Evolutionary conservation across 768 basidiomycete genomes (phyloP), one percentile per base, ranked within the genome.

Genomic region (Tremella yokohamensis): DNA sequence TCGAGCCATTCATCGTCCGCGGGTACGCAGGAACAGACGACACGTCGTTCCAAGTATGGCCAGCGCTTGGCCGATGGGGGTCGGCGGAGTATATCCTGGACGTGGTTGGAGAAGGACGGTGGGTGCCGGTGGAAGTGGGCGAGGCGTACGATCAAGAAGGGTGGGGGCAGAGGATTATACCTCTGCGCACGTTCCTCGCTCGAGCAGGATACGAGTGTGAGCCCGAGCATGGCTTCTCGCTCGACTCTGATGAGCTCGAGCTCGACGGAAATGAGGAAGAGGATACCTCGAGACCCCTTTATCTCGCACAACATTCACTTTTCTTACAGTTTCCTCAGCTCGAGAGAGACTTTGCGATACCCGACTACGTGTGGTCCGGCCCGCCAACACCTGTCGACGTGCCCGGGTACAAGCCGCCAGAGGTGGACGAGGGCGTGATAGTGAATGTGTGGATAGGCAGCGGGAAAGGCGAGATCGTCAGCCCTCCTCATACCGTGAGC

Each of bases 101-200:
- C 3, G 78, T 85, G 0, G 83, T 87, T 1, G 96, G 96, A 13
- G 83, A 83, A 42, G 92, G 88, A 1, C 82, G 96, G 19, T 78
- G 89, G 3, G 87, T 98, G 0, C 96, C 94, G 4, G 85, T 98
- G 7, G 94, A 98, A 76, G 78, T 96, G 16, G 94, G 94, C 13
- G 75, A 77, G 34, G 87, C 92, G 70, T 98, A 98, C 76, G 84
- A 89, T 25, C 78, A 80, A 11, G 82, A 83, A 19, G 83, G 83
- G 47, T 99, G 96, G 96, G 82, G 82, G 0, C 94, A 94, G 74
- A 77, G 78, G 63, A 79, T 98, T 54, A 83, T 96, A 75, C 66
- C 74, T 19, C 96, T 90, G 85, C 84, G 87, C 37, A 80, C 79
- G 1, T 92, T 98, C 72, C 79, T 97, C 7, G 65, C 79, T 7